These are phyloP conservation scores for Amphirosellinia nigrospora DNA, from an alignment of 495 filamentous ascomycete genomes.

Conservation along the genomic window DNA sequence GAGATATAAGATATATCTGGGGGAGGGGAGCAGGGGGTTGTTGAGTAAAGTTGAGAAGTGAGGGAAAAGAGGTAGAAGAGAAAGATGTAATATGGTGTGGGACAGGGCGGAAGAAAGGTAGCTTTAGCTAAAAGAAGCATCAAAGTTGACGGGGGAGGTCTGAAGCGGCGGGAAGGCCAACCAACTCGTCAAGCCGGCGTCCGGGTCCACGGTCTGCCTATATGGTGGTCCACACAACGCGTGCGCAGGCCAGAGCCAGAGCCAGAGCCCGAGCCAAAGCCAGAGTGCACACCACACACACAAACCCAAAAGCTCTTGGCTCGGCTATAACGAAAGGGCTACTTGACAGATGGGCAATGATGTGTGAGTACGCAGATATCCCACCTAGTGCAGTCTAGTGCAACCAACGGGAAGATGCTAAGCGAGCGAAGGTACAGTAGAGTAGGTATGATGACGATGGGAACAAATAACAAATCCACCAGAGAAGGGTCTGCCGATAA, in stretches of 20 bases:
- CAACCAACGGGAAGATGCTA: not conserved
- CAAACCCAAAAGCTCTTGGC: not conserved
- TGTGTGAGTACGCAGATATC: not conserved
- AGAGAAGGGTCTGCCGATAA: not conserved
- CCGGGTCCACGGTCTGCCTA: conserved; percentile 30
- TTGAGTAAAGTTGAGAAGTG: conserved; percentile 4
- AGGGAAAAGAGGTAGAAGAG: conserved; percentile 28
- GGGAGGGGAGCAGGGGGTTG: conserved; percentile 5
- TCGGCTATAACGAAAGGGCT: not conserved
- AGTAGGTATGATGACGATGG: conserved; percentile 14
- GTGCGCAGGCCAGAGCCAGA: conserved; percentile 23
- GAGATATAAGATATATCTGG: not conserved
- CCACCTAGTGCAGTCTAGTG: not conserved
- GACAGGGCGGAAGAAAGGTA: conserved; percentile 40
- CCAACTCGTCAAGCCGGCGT: conserved; percentile 40
- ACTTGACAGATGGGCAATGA: not conserved
- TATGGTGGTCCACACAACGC: conserved; percentile 28
- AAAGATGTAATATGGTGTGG: conserved; percentile 44
- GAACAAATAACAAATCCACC: not conserved
- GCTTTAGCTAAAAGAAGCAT: conserved; percentile 40
- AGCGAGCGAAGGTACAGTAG: conserved; percentile 4
- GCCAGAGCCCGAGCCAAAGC: too few species aligned
- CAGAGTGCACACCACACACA: conserved; percentile 8
- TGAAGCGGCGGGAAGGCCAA: conserved; percentile 41
- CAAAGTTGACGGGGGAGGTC: conserved; percentile 42